These are phyloP conservation scores for Ormosia emarginata DNA, from an alignment of 306 rosid species.

Conservation along the genomic window DNA sequence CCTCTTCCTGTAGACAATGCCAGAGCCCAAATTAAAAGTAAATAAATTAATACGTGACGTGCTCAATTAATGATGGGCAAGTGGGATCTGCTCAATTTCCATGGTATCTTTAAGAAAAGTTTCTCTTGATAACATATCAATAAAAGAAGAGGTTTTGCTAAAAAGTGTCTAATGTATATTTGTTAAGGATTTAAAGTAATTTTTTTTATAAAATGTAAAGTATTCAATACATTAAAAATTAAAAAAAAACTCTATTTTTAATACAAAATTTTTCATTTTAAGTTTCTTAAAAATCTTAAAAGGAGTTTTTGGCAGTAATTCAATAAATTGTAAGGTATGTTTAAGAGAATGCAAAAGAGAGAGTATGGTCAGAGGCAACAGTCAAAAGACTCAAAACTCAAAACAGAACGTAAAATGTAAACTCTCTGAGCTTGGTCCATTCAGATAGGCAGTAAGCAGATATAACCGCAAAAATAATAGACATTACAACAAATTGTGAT, in stretches of 20 bases:
- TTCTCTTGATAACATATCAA: not conserved
- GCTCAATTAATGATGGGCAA: not conserved
- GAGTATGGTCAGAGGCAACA: not conserved
- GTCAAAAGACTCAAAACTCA: no score
- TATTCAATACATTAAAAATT: no score
- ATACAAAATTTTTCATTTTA: no score
- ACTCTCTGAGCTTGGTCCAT: not conserved
- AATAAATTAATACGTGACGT: not conserved
- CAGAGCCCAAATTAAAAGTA: not conserved
- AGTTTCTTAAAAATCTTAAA: no score
- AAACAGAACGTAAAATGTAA: not conserved
- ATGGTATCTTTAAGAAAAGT: not conserved
- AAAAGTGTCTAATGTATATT: no score
- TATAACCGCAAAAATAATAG: no score
- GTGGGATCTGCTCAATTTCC: not conserved
- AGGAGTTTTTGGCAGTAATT: not conserved
- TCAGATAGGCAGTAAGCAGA: not conserved
- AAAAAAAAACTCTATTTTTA: no score
- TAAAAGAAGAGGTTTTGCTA: not conserved
- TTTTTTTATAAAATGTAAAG: no score
- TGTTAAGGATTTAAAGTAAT: no score
- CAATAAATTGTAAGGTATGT: no score
- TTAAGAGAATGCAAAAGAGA: no score
- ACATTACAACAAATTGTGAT: not conserved
- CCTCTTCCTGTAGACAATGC: slow-evolving; percentile 57